Base-by-base conservation (phyloP, 768 basidiomycete genomes). In the Favolaschia claudopus region DNA sequence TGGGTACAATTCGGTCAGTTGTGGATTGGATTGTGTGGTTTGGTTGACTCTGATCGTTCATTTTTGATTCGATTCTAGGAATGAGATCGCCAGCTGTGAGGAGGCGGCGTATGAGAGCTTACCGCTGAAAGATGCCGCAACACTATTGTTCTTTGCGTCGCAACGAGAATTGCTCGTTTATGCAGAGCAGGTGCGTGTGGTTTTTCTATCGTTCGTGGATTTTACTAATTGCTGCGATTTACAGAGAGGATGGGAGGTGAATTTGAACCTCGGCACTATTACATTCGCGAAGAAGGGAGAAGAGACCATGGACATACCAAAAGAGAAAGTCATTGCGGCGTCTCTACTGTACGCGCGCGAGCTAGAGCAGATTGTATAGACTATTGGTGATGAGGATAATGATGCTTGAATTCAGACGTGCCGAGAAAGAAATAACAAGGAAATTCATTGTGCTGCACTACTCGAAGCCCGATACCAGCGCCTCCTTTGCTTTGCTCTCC, bases 21-120 rank as follows among this genome's bases (percentile, higher is more conserved):
- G 48, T 82, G 72, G 19, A 3, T 27, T 45, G 45, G 9, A 25
- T 51, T 5, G 10, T 34, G 50, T 27, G 33, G 22, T 40, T 33
- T 29, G 19, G 45, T 46, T 14, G 48, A 7, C 9, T 20, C 15
- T n/a, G 20, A 12, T 13, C 15, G 34, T n/a, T 50, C 25, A 45
- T 19, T 57, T n/a, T 24, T 29, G 29, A 10, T 1, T 32, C 13
- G 34, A 38, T 34, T 29, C 14, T 42, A 98, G 96, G 67, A 94
- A 92, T 68, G 96, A 99, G 79, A 99, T 99, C 66, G 96, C 96
- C 14, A 92, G 93, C 67, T 98, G 96, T 68, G 93, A 97, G 73
- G 95, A 98, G 74, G 82, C 89, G 17, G 96, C 96, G 5, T 99
- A 99, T 63, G 88, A 92, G 63, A 94, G 90, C 59, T 79, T 99